phyloP scores from a whole-genome alignment of 371 early-diverging fungal genomes.

The Actinomortierella wolfii region DNA sequence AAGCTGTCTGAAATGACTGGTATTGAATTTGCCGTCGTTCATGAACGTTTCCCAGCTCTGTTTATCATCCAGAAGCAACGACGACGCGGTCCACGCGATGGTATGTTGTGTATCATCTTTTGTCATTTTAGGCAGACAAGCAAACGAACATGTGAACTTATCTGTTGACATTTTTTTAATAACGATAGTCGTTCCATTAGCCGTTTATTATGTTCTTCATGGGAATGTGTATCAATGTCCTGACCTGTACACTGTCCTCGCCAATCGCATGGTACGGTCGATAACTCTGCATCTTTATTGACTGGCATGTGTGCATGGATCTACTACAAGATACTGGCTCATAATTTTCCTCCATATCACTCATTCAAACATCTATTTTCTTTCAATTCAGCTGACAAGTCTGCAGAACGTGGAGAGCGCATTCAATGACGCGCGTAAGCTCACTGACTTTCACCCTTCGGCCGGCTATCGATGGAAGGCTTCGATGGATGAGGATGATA shows the following conservation, averaged over 20 bases:
- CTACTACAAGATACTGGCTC: background rate
- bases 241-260: slow-evolving; percentile 78
- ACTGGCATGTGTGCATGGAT: too few species aligned
- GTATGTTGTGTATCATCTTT: slow-evolving; percentile 26
- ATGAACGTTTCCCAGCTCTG: slow-evolving; percentile 75
- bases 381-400: slow-evolving; percentile 61
- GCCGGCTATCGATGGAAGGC: slow-evolving; percentile 80
- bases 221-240: slow-evolving; percentile 95
- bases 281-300: too few species aligned
- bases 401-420: slow-evolving; percentile 71
- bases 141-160: background rate
- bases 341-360: too few species aligned
- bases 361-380: background rate
- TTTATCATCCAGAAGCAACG: slow-evolving; percentile 87
- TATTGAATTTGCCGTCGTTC: slow-evolving; percentile 81
- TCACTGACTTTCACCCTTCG: slow-evolving; percentile 76
- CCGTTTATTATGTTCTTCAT: slow-evolving; percentile 87
- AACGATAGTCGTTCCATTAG: slow-evolving; percentile 60
- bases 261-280: slow-evolving; percentile 78
- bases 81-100: slow-evolving; percentile 67
- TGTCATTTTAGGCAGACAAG: background rate
- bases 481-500: slow-evolving; percentile 4
- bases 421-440: slow-evolving; percentile 66
- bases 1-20: slow-evolving; percentile 85
- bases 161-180: background rate